Conservation (phyloP, 108 stramenopile genomes). For the Cylindrotheca fusiformis region DNA sequence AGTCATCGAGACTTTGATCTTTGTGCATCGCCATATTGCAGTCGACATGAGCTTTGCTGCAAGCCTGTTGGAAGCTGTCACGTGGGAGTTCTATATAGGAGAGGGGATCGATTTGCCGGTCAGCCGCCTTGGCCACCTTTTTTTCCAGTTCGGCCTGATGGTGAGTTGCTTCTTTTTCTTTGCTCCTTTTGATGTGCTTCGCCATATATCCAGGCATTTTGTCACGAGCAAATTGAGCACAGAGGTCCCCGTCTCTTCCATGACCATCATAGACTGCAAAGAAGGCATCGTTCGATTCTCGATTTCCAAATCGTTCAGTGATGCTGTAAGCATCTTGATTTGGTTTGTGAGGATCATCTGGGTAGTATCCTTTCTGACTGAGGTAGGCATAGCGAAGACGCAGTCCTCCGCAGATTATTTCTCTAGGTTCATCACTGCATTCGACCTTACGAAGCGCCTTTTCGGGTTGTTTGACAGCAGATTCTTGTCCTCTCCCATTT, state of each 20-base stretch:
- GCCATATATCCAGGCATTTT: conserved; percentile 47
- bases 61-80: conserved; percentile 55
- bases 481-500: neutral
- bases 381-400: conserved; percentile 75
- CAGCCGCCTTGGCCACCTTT: conserved; percentile 5
- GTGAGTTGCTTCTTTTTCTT: conserved; percentile 24
- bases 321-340: conserved; percentile 87
- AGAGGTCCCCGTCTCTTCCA: conserved; percentile 80
- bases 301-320: conserved; percentile 42
- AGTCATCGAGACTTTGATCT: conserved; percentile 78
- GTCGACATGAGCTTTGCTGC: conserved; percentile 57
- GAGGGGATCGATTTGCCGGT: conserved; percentile 13
- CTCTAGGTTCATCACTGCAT: conserved; percentile 24
- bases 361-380: conserved; percentile 87
- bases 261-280: conserved; percentile 92
- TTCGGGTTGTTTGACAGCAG: conserved; percentile 16
- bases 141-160: conserved; percentile 15
- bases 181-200: conserved; percentile 21
- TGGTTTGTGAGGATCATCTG: conserved; percentile 82
- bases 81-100: conserved; percentile 49
- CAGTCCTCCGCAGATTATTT: conserved; percentile 55
- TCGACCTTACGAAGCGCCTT: conserved; percentile 32
- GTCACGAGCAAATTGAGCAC: conserved; percentile 71
- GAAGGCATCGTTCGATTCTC: conserved; percentile 52
- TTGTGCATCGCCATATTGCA: conserved; percentile 70